These are phyloP conservation scores for Candida berthetii DNA, from an alignment of 805 yeast genomes.

Conservation along the genomic window DNA sequence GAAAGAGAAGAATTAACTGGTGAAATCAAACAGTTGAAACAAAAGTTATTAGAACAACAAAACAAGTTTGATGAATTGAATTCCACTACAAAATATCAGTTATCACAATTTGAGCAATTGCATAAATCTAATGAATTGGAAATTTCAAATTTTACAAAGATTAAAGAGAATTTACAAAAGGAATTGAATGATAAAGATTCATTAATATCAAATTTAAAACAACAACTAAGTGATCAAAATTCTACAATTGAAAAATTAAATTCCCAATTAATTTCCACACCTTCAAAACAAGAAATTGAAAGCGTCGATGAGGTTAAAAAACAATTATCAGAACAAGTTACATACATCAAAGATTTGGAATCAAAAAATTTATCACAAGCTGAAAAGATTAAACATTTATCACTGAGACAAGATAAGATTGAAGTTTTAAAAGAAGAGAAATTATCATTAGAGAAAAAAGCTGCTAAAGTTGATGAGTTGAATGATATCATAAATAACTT, in stretches of 20 bases:
- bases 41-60: slow-evolving; percentile 21
- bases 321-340: slow-evolving; percentile 34
- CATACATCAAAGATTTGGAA: slow-evolving; percentile 41
- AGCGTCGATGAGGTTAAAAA: slow-evolving; percentile 22
- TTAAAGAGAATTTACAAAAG: slow-evolving; percentile 17
- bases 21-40: slow-evolving; percentile 27
- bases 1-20: slow-evolving; percentile 19
- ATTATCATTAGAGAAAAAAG: slow-evolving; percentile 29
- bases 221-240: slow-evolving; percentile 16
- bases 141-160: slow-evolving; percentile 10
- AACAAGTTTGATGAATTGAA: slow-evolving; percentile 7
- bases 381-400: slow-evolving; percentile 42
- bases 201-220: slow-evolving; percentile 17
- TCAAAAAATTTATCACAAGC: slow-evolving; percentile 46
- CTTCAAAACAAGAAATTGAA: slow-evolving; percentile 31
- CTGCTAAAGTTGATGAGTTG: slow-evolving; percentile 31
- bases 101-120: slow-evolving; percentile 10
- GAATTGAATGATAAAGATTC: slow-evolving; percentile 17
- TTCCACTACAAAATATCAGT: slow-evolving; percentile 12
- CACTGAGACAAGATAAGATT: slow-evolving; percentile 36
- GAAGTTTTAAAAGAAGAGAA: slow-evolving; percentile 57
- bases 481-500: slow-evolving; percentile 40
- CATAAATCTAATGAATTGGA: slow-evolving; percentile 13
- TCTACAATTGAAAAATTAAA: slow-evolving; percentile 21
- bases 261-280: slow-evolving; percentile 27